These are phyloP conservation scores for Coccomyxa sp. DNA, from an alignment of 139 green algal species.

Conservation along the genomic window DNA sequence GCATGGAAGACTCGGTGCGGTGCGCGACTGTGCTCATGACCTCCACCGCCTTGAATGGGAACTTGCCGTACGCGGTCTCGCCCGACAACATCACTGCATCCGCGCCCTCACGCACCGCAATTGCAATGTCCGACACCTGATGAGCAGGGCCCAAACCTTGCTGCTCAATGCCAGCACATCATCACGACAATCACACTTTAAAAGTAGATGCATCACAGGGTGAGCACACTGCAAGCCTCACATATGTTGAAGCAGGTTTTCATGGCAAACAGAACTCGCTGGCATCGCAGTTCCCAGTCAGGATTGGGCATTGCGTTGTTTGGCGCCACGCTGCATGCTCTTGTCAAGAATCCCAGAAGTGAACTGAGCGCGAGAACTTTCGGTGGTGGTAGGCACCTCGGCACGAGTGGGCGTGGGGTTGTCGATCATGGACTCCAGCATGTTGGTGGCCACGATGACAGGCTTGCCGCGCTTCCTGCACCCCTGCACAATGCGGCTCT, in stretches of 20 bases:
- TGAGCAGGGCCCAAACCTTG: conserved; percentile 4
- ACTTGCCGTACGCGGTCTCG: conserved; percentile 66
- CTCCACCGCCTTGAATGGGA: conserved; percentile 57
- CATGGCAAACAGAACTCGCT: too few species aligned
- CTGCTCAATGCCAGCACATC: not conserved
- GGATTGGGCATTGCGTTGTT: too few species aligned
- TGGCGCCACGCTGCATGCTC: too few species aligned
- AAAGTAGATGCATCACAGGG: not conserved
- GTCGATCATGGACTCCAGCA: conserved; percentile 79
- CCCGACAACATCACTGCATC: conserved; percentile 75
- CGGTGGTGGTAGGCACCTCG: conserved; percentile 5
- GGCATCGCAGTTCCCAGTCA: too few species aligned
- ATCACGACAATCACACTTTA: not conserved
- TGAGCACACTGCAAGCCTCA: not conserved
- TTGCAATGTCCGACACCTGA: conserved; percentile 72
- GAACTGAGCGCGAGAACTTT: too few species aligned
- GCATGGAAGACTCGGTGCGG: conserved; percentile 60
- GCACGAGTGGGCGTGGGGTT: conserved; percentile 73
- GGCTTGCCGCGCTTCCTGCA: conserved; percentile 69
- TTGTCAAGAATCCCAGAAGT: too few species aligned
- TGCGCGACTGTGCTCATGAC: conserved; percentile 62
- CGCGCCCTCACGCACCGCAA: conserved; percentile 62
- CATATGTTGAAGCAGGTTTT: too few species aligned
- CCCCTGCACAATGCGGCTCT: conserved; percentile 64
- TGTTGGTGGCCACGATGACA: conserved; percentile 80